Percentiles rank a stretch among this genome's conserved stretches.
Conservation (phyloP, 768 basidiomycete genomes). For the Suillus sp. region DNA sequence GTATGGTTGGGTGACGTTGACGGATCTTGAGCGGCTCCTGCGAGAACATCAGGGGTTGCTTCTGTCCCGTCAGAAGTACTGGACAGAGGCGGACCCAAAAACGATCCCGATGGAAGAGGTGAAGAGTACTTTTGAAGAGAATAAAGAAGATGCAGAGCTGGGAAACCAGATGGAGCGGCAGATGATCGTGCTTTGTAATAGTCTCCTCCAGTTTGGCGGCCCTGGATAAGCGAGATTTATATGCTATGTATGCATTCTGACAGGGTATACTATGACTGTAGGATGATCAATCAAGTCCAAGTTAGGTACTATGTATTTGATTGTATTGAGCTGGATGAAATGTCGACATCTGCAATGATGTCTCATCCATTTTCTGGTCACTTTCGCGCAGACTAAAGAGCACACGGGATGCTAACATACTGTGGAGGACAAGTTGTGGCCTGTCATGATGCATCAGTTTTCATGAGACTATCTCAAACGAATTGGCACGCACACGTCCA, state of each 20-base stretch:
- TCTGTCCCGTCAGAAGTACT: constrained; percentile 7
- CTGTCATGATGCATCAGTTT: neutral
- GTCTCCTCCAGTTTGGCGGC: neutral
- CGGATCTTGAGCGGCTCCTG: constrained; percentile 11
- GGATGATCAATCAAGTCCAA: neutral
- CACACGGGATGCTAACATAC: constrained; percentile 1
- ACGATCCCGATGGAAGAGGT: neutral
- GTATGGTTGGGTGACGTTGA: constrained; percentile 25
- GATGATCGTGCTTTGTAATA: constrained; percentile 1
- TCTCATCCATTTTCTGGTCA: neutral
- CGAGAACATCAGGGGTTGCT: constrained; percentile 14
- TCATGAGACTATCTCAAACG: neutral
- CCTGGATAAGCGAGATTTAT: neutral
- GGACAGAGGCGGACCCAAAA: constrained; percentile 7
- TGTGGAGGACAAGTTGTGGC: constrained; percentile 2
- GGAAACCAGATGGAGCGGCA: constrained; percentile 3
- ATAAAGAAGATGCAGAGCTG: neutral
- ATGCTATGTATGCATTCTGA: neutral
- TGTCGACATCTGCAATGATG: neutral
- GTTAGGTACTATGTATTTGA: neutral
- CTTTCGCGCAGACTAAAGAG: neutral
- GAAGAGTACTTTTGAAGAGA: neutral
- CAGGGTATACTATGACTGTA: neutral
- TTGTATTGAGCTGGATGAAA: neutral
- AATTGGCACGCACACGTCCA: neutral